Base-by-base conservation (phyloP, 2,329 filamentous ascomycete species). In the Malbranchea zuffiana region DNA sequence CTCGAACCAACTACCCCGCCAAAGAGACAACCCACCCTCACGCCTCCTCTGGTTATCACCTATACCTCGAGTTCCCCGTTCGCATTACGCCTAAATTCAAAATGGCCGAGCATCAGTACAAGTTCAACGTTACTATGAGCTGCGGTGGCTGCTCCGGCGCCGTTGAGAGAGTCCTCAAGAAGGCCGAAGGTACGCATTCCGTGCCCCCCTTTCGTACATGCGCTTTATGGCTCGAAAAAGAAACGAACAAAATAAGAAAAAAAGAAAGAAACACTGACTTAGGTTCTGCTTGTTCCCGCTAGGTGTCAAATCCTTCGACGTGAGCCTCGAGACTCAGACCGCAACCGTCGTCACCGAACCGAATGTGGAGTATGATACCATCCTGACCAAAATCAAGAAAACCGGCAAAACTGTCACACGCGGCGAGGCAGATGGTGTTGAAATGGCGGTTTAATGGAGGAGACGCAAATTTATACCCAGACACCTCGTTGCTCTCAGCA, bases 121-220 rank as follows among this genome's bases (percentile, higher is more conserved):
- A 90, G 63, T 96, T 96, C 72, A 79, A 87, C 64, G 76, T 96
- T 61, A 72, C 69, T 63, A 98, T 98, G 90, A 82, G 71, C 71
- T 98, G 90, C 68, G 77, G 83, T 58, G 90, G 90, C 61, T 98
- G 90, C 78, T 95, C 87, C 30, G 86, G 87, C 54, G 90, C 90
- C 49, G 73, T 98, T 29, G 82, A 93, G 65, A 75, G 86, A 35
- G 86, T 95, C 30, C 76, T 98, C 47, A 88, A 83, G 69, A 94
- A 85, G 68, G 77, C 93, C 2, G 81, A 92, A 13, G 86, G 87
- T 93, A 57, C 47, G 74, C 62, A 17, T 8, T 44, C 28, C 26
- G 18, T 11, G n/a, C 15, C 12, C 7, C 37, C 29, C 32, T 33
- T 32, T 18, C 35, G 18, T 17, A 1, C 33, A 2, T 20, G 5